Evolutionary conservation across 2,329 filamentous ascomycete species (phyloP), one percentile per base, ranked within the genome.

Genomic region (Emergomyces pasteurianus): DNA sequence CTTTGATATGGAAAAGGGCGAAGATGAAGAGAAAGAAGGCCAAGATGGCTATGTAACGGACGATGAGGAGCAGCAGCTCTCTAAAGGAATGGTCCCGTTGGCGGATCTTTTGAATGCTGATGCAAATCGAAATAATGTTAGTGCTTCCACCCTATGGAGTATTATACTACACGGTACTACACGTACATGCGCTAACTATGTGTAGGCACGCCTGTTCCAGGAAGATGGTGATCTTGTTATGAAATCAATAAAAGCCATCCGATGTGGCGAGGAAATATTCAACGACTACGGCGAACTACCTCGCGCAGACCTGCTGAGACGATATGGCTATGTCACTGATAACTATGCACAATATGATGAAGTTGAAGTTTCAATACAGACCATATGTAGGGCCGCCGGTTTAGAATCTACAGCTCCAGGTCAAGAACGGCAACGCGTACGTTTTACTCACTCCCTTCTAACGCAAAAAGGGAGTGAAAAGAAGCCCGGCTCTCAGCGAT

Each of bases 81-180:
- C 81, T 21, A 89, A 95, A 74, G 91, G 88, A 58, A 94, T 96
- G 89, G 88, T 96, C 0, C 90, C 91, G 1, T 83, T 96, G 78
- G 91, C 91, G 0, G 92, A 96, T 71, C 86, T 95, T 69, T 80
- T 96, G 38, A 96, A 95, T 68, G 90, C 91, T 0, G 89, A 96
- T 71, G 90, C 88, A 4, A 85, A 90, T 64, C 76, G 78, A 65
- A 94, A 94, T 73, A 95, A 96, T 66, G 88, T 87, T 67, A 67
- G 80, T 72, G 42, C 57, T 43, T 28, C 47, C 6, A 7, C 34
- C 10, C 34, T 40, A 31, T 55, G 26, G 3, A 42, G 31, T 21
- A 38, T 43, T 18, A 23, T 50, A 26, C 21, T 53, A 31, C n/a
- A n/a, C n/a, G n/a, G n/a, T n/a, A n/a, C n/a, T n/a, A n/a, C n/a